Percentiles rank a stretch among this genome's conserved stretches.
Conservation (phyloP, 179 eudicot genomes). For the Silene noctiflora region DNA sequence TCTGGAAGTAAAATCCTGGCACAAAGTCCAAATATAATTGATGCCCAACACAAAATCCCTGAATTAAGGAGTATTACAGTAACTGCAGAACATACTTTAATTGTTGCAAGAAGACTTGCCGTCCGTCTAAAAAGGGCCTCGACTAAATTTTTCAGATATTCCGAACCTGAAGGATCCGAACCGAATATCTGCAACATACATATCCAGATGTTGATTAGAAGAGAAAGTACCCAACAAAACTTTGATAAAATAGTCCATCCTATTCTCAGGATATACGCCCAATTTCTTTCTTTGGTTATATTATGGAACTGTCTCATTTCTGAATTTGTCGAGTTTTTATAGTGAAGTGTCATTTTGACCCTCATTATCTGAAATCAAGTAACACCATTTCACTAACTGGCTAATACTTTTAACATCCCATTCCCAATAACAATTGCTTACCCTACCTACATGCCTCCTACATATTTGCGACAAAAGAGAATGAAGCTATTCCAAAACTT, state of each 20-base stretch:
- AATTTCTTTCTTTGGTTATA: neutral
- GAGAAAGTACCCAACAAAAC: conserved; percentile 13
- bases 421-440: too few species aligned
- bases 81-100: conserved; percentile 47
- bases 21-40: conserved; percentile 19
- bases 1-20: conserved; percentile 82
- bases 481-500: neutral
- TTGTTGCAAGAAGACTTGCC: conserved; percentile 62
- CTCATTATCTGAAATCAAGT: too few species aligned
- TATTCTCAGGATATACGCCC: neutral
- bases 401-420: too few species aligned
- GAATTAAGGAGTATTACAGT: neutral
- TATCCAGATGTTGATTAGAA: conserved; percentile 9
- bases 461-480: neutral
- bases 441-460: neutral
- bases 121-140: conserved; percentile 92
- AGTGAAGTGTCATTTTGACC: neutral
- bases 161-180: conserved; percentile 86
- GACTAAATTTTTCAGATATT: conserved; percentile 65
- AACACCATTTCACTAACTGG: too few species aligned
- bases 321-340: too few species aligned
- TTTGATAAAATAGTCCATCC: conserved; percentile 4
- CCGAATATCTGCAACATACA: conserved; percentile 80
- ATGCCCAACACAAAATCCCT: neutral
- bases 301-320: neutral